phyloP scores from a whole-genome alignment of 1,139 yeast genomes.

The Candida mesenterica region DNA sequence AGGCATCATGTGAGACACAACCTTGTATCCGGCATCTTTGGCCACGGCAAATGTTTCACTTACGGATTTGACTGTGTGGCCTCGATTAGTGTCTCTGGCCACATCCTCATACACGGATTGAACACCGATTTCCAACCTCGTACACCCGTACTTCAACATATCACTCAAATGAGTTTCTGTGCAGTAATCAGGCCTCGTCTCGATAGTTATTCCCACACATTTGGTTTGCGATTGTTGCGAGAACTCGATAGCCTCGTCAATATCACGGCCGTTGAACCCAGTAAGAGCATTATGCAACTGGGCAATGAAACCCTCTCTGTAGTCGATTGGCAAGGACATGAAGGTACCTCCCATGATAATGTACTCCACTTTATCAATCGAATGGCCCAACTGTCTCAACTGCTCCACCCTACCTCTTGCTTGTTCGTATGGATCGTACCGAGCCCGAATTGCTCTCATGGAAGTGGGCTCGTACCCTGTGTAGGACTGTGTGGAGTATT shows the following conservation, averaged over 20 bases:
- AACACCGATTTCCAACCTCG: conserved; percentile 95
- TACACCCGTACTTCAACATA: conserved; percentile 95
- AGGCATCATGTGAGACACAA: conserved; percentile 99
- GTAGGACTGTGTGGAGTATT: conserved; percentile 95
- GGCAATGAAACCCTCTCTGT: conserved; percentile 84
- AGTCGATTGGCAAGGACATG: conserved; percentile 88
- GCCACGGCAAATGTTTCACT: conserved; percentile 95
- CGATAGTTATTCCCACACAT: conserved; percentile 98
- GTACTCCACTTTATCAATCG: conserved; percentile 95
- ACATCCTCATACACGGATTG: conserved; percentile 98
- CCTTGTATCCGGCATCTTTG: conserved; percentile 97
- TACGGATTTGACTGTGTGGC: conserved; percentile 95
- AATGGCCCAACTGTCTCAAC: conserved; percentile 90
- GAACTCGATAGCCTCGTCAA: conserved; percentile 86
- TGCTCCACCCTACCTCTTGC: conserved; percentile 98
- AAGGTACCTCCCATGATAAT: conserved; percentile 99
- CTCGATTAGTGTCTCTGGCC: conserved; percentile 97
- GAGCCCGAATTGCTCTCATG: conserved; percentile 96
- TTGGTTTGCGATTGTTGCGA: conserved; percentile 95
- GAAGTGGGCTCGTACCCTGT: conserved; percentile 99
- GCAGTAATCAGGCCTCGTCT: conserved; percentile 98
- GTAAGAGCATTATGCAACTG: conserved; percentile 92
- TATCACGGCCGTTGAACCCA: conserved; percentile 83
- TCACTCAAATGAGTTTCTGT: conserved; percentile 93
- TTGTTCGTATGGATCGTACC: conserved; percentile 98